These are phyloP conservation scores for Lupinus albus DNA, from an alignment of 306 rosid species.

Conservation along the genomic window DNA sequence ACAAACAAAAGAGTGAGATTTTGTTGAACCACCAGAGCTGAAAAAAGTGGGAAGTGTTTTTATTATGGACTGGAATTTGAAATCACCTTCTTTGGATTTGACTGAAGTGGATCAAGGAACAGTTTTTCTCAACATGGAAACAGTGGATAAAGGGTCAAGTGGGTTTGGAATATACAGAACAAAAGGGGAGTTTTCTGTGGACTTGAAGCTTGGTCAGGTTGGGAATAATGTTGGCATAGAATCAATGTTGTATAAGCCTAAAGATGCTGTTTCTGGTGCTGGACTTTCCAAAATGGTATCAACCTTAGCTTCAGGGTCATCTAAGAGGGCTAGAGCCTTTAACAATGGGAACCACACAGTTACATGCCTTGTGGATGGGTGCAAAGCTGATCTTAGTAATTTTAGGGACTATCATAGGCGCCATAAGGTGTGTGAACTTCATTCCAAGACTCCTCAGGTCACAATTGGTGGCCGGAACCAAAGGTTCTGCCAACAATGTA, in stretches of 20 bases:
- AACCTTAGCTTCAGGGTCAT: conserved; percentile 62
- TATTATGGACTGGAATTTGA: conserved; percentile 90
- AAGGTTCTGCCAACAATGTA: conserved; percentile 98
- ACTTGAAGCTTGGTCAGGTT: conserved; percentile 89
- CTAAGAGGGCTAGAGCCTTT: conserved; percentile 76
- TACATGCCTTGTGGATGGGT: conserved; percentile 88
- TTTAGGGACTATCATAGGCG: conserved; percentile 92
- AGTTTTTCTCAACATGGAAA: conserved; percentile 56
- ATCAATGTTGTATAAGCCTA: conserved; percentile 45
- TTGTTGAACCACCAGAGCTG: conserved; percentile 23
- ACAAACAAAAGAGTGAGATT: conserved; percentile 34
- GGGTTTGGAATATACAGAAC: conserved; percentile 54
- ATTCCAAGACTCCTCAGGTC: conserved; percentile 87
- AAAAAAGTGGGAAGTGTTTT: conserved; percentile 40
- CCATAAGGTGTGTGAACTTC: conserved; percentile 95
- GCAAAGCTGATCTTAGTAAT: conserved; percentile 77
- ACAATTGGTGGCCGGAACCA: conserved; percentile 79
- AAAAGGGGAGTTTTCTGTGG: conserved; percentile 74
- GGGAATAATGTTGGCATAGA: conserved; percentile 53
- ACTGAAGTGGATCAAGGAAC: conserved; percentile 61
- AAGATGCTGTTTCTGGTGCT: conserved; percentile 43
- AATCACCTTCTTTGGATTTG: conserved; percentile 80
- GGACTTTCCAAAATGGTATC: conserved; percentile 53
- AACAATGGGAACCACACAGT: conserved; percentile 60
- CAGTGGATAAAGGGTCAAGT: conserved; percentile 59